These are phyloP conservation scores for Xylaria acuta DNA, from an alignment of 495 filamentous ascomycete species.

Conservation along the genomic window DNA sequence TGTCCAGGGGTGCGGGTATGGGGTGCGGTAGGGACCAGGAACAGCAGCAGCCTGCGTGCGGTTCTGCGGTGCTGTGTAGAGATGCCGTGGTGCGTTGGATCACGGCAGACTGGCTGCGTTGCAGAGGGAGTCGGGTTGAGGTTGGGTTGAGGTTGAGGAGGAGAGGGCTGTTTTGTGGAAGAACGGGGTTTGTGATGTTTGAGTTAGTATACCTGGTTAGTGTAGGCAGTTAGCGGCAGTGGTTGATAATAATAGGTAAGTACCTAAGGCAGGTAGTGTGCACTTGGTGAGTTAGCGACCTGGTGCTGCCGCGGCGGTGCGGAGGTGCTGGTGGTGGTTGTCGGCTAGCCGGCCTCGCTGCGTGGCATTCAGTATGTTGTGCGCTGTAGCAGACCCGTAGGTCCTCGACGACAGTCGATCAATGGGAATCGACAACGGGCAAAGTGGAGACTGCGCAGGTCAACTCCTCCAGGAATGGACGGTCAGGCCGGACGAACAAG, in stretches of 20 bases:
- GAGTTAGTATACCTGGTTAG: not conserved
- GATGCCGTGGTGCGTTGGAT: not conserved
- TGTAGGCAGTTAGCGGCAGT: not conserved
- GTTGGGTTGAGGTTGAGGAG: constrained; percentile 2
- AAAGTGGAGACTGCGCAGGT: constrained; percentile 5
- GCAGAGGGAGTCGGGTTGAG: not conserved
- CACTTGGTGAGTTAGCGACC: not conserved
- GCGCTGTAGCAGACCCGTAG: not conserved
- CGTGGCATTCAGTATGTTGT: not conserved
- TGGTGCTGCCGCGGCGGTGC: not conserved
- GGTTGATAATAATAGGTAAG: not conserved
- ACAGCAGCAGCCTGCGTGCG: not conserved
- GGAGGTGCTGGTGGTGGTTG: not conserved
- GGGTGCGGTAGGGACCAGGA: not conserved
- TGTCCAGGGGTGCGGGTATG: constrained; percentile 11
- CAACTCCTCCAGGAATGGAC: constrained; percentile 3
- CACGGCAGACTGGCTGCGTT: not conserved
- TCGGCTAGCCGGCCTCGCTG: constrained; percentile 4
- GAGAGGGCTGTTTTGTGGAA: constrained; percentile 1
- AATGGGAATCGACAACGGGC: constrained; percentile 1
- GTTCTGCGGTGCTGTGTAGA: not conserved
- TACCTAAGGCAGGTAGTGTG: constrained; percentile 5
- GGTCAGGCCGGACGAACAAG: constrained; percentile 17
- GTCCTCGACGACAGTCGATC: not conserved
- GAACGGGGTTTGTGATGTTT: not conserved